Conservation (phyloP, 106 monocot species). For the Cymbidium sinense region DNA sequence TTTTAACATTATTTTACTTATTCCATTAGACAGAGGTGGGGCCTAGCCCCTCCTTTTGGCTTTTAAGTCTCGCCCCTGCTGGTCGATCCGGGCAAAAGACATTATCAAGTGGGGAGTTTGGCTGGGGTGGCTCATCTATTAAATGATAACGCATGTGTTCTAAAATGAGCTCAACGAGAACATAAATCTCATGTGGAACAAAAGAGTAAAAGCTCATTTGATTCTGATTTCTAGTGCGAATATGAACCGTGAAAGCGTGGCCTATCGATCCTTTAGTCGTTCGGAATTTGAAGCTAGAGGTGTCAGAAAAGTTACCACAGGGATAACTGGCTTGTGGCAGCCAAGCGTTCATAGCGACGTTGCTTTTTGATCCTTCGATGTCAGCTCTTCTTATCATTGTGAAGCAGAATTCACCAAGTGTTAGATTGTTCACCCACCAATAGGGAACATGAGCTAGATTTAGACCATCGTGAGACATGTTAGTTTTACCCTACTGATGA, state of each 20-base stretch:
- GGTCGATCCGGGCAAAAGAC: conserved; percentile 59
- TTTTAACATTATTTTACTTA: conserved; percentile 8
- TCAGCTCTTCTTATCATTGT: conserved; percentile 29
- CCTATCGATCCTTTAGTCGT: conserved; percentile 95
- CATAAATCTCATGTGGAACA: conserved; percentile 60
- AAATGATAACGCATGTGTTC: conserved; percentile 72
- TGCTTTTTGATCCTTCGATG: conserved; percentile 14
- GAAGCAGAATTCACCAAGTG: conserved; percentile 28
- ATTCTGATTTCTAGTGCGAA: conserved; percentile 94
- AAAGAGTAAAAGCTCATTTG: conserved; percentile 41
- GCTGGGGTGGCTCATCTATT: conserved; percentile 73
- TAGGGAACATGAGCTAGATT: too few relatives aligned
- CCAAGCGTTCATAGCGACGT: conserved; percentile 46
- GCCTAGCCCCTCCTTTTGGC: conserved; percentile 2
- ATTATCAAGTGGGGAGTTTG: conserved; percentile 69
- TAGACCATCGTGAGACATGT: too few relatives aligned
- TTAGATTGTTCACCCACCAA: conserved; percentile 24
- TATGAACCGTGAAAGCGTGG: conserved; percentile 96
- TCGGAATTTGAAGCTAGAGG: conserved; percentile 97
- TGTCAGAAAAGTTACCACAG: conserved; percentile 98
- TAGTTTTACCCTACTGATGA: too few relatives aligned
- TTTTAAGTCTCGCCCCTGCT: conserved; percentile 5
- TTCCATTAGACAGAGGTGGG: not conserved
- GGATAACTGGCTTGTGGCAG: conserved; percentile 98
- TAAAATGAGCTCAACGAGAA: conserved; percentile 74